These are phyloP conservation scores for Pseudonitzschia pungens DNA, from an alignment of 108 stramenopile species.

Conservation along the genomic window DNA sequence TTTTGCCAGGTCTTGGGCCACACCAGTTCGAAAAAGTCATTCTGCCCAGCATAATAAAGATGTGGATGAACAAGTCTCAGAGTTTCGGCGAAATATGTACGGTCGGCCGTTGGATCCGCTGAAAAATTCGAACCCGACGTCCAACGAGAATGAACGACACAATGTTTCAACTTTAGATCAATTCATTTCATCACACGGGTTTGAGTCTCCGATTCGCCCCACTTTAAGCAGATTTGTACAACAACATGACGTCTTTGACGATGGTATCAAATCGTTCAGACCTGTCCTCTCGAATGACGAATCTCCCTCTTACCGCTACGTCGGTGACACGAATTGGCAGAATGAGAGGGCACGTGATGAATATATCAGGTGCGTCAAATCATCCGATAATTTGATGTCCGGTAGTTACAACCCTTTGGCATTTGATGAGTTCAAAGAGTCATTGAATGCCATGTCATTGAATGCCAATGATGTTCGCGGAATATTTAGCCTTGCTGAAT, in stretches of 20 bases:
- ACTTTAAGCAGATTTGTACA: constrained; percentile 27
- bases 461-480: constrained; percentile 78
- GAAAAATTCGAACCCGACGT: background rate
- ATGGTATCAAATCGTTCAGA: constrained; percentile 14
- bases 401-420: constrained; percentile 22
- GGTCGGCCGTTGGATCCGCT: constrained; percentile 6
- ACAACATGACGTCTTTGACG: constrained; percentile 20
- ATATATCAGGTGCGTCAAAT: constrained; percentile 28
- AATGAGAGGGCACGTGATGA: constrained; percentile 24
- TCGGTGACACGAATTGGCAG: constrained; percentile 24
- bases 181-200: constrained; percentile 29
- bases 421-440: constrained; percentile 56
- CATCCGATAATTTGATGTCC: constrained; percentile 21
- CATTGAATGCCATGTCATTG: constrained; percentile 62
- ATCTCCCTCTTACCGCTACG: constrained; percentile 12
- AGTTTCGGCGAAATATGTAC: constrained; percentile 32
- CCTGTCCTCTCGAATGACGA: background rate
- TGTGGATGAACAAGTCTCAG: constrained; percentile 47
- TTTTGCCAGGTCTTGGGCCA: constrained; percentile 70
- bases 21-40: constrained; percentile 74
- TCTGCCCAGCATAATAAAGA: constrained; percentile 58
- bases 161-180: constrained; percentile 18
- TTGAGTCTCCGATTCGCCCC: constrained; percentile 25
- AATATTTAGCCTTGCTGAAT: constrained; percentile 79
- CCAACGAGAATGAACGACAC: background rate